Conservation (phyloP, 2,329 filamentous ascomycete species). For the Colletotrichum truncatum region DNA sequence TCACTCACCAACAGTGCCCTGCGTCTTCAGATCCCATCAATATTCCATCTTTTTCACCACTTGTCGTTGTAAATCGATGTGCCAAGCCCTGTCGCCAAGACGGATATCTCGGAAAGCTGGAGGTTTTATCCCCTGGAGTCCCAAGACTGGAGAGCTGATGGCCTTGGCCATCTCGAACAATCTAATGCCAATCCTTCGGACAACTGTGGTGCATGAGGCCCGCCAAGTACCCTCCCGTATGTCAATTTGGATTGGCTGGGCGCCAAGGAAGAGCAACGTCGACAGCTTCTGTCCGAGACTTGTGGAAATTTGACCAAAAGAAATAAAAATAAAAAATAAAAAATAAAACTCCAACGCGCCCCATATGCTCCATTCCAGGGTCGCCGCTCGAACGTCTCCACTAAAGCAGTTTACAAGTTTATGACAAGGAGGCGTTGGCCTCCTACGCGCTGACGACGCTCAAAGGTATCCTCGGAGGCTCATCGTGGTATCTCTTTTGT, state of each 20-base stretch:
- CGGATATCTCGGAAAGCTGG: slow-evolving; percentile 20
- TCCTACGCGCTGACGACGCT: neutral
- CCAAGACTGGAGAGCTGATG: slow-evolving; percentile 11
- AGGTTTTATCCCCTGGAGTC: neutral
- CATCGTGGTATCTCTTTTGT: neutral
- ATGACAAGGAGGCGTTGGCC: neutral
- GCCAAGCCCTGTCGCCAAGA: slow-evolving; percentile 15
- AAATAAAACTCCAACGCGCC: no score
- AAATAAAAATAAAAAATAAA: neutral
- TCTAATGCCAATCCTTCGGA: neutral
- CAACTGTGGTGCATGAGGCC: neutral
- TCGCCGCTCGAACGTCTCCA: neutral
- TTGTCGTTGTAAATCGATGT: neutral
- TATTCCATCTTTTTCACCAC: neutral
- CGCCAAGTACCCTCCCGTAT: neutral
- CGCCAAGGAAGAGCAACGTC: neutral
- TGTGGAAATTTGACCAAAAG: neutral
- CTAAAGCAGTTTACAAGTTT: neutral
- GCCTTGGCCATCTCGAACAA: neutral
- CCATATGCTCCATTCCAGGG: neutral
- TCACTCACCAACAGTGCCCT: neutral
- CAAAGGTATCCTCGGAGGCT: neutral
- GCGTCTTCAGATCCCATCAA: neutral
- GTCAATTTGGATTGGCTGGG: neutral
- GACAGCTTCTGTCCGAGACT: neutral